These are phyloP conservation scores for Colletotrichum spaethianum DNA, from an alignment of 2,329 filamentous ascomycete genomes.

Conservation along the genomic window DNA sequence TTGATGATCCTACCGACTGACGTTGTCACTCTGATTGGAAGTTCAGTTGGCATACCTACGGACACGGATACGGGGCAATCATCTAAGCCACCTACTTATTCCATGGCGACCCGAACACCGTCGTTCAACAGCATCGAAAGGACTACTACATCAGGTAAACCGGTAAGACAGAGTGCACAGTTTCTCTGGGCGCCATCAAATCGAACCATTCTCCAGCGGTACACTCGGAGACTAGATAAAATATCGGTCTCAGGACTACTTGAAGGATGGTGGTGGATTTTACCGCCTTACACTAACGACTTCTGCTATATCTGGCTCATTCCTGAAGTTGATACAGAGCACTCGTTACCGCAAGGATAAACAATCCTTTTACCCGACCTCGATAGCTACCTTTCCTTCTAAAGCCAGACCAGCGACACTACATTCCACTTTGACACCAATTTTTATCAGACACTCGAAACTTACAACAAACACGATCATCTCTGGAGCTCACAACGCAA, in stretches of 20 bases:
- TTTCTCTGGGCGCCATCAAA: too few relatives aligned
- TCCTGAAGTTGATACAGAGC: background rate
- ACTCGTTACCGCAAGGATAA: too few relatives aligned
- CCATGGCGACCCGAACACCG: background rate
- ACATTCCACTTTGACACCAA: background rate
- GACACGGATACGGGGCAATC: slow-evolving; percentile 28
- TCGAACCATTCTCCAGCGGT: background rate
- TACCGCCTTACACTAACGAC: background rate
- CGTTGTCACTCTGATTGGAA: background rate
- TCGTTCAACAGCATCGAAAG: background rate
- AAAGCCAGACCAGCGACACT: background rate
- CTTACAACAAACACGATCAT: background rate
- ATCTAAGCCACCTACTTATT: slow-evolving; percentile 17
- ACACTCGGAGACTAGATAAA: background rate
- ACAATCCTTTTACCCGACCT: too few relatives aligned
- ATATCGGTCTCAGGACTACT: background rate
- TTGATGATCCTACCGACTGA: background rate
- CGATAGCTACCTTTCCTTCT: background rate
- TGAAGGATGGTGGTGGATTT: background rate
- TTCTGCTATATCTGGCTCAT: background rate
- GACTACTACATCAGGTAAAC: background rate
- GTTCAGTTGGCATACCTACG: slow-evolving; percentile 9
- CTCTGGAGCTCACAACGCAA: background rate
- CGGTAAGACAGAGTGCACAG: background rate
- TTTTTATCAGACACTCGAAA: background rate